Evolutionary conservation across 1,139 yeast species (phyloP).

Genomic region (Suhomyces bokatorum): DNA sequence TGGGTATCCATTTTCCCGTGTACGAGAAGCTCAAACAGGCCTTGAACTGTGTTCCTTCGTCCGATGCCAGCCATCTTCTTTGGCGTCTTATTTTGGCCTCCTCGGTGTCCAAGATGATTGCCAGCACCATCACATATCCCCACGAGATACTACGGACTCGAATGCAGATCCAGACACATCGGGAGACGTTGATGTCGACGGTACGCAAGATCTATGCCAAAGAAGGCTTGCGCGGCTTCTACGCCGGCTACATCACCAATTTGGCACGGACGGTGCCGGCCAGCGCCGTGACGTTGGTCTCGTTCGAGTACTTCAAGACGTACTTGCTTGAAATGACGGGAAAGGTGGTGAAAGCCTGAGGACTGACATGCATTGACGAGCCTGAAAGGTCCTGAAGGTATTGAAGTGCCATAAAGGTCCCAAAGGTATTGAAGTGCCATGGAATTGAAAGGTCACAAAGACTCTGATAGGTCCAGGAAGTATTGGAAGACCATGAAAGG

Average conservation of each 20-base stretch:
- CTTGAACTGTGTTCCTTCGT: slow-evolving; percentile 33
- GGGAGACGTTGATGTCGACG: slow-evolving; percentile 25
- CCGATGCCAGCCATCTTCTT: slow-evolving; percentile 36
- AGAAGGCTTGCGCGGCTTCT: slow-evolving; percentile 83
- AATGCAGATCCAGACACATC: slow-evolving; percentile 59
- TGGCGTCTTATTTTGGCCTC: slow-evolving; percentile 64
- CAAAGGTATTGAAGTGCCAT: too few species aligned
- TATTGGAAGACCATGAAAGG: too few species aligned
- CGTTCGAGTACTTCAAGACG: slow-evolving; percentile 82
- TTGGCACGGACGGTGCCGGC: slow-evolving; percentile 92
- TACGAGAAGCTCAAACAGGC: slow-evolving; percentile 73
- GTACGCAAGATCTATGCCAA: slow-evolving; percentile 52
- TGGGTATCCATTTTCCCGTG: slow-evolving; percentile 96
- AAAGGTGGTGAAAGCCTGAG: slow-evolving; percentile 6
- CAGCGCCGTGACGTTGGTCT: slow-evolving; percentile 89
- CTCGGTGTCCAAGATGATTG: slow-evolving; percentile 81
- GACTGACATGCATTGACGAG: too few species aligned
- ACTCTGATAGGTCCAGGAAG: too few species aligned
- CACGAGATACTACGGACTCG: slow-evolving; percentile 94
- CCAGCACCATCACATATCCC: slow-evolving; percentile 88
- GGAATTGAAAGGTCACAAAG: too few species aligned
- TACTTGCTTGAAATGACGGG: slow-evolving; percentile 49
- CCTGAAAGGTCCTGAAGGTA: too few species aligned
- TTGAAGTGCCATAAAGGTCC: too few species aligned
- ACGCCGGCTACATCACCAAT: slow-evolving; percentile 86